Evolutionary conservation across 169 alveolate species (phyloP).

Genomic region (Eimeria brunetti): DNA sequence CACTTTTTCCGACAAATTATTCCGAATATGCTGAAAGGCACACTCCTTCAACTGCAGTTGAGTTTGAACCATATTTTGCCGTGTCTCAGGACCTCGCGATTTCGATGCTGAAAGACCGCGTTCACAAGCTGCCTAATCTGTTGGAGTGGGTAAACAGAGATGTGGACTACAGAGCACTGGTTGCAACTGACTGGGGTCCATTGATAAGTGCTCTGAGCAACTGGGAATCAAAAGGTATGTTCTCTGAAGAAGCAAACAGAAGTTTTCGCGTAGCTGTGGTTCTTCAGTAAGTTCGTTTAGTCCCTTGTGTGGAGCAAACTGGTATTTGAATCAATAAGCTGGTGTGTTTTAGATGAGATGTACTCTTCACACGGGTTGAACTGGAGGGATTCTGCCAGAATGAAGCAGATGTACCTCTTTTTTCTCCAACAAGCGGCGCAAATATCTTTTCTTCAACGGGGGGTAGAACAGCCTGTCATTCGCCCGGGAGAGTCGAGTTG

Average conservation of each 20-base stretch:
- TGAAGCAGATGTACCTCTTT: conserved; percentile 58
- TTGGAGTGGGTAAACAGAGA: conserved; percentile 61
- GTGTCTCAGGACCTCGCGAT: conserved; percentile 8
- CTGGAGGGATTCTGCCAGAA: conserved; percentile 49
- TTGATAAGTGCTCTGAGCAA: conserved; percentile 56
- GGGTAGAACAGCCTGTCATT: not conserved
- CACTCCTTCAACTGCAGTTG: not conserved
- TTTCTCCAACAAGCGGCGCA: conserved; percentile 36
- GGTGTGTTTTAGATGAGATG: conserved; percentile 39
- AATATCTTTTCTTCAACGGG: conserved; percentile 29
- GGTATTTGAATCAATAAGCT: not conserved
- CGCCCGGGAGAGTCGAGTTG: conserved; percentile 30
- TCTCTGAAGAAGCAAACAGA: not conserved
- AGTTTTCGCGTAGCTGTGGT: not conserved
- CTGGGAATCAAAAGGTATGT: conserved; percentile 61
- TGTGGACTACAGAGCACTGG: conserved; percentile 63
- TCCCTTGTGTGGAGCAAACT: not conserved
- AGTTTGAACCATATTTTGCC: not conserved
- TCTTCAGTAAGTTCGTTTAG: not conserved
- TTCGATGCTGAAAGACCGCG: conserved; percentile 10
- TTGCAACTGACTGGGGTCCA: conserved; percentile 60
- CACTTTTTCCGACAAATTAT: not conserved
- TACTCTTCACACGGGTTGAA: conserved; percentile 31
- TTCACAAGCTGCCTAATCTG: conserved; percentile 60
- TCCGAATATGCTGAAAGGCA: not conserved